phyloP scores from a whole-genome alignment of 305 asterid species.

The Rubia balearica region DNA sequence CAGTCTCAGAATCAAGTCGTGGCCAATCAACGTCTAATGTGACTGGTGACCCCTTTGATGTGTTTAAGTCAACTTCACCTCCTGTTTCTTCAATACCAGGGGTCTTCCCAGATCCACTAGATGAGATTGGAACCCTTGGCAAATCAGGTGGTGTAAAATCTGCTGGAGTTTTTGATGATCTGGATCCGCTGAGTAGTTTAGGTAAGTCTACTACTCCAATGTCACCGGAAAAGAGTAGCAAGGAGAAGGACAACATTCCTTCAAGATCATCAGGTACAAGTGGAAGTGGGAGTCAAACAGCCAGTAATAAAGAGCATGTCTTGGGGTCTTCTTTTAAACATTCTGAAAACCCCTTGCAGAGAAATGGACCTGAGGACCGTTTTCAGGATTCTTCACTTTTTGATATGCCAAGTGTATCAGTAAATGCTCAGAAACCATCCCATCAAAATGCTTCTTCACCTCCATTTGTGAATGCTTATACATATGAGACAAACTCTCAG shows the following conservation, averaged over 20 bases:
- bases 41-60: slow-evolving; percentile 67
- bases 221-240: slow-evolving; percentile 49
- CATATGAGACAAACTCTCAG: slow-evolving; percentile 40
- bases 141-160: slow-evolving; percentile 48
- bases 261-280: slow-evolving; percentile 33
- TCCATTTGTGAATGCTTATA: slow-evolving; percentile 25
- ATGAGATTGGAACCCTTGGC: slow-evolving; percentile 48
- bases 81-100: slow-evolving; percentile 43
- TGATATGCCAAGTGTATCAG: slow-evolving; percentile 52
- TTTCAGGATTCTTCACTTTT: slow-evolving; percentile 62
- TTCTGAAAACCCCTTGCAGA: slow-evolving; percentile 45
- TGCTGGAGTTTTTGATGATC: slow-evolving; percentile 68
- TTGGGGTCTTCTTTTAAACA: slow-evolving; percentile 42
- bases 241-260: slow-evolving; percentile 49
- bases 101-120: slow-evolving; percentile 52
- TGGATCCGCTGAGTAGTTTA: slow-evolving; percentile 62
- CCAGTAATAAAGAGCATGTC: slow-evolving; percentile 40
- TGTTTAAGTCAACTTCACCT: slow-evolving; percentile 48
- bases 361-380: slow-evolving; percentile 44
- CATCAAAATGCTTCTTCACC: slow-evolving; percentile 54
- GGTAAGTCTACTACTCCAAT: slow-evolving; percentile 46
- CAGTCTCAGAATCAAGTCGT: slow-evolving; percentile 55
- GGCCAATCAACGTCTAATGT: slow-evolving; percentile 35
- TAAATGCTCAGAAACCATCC: slow-evolving; percentile 48
- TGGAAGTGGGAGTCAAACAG: slow-evolving; percentile 29